Base-by-base conservation (phyloP, 148 eudicot genomes). In the Nepenthes mirabilis region DNA sequence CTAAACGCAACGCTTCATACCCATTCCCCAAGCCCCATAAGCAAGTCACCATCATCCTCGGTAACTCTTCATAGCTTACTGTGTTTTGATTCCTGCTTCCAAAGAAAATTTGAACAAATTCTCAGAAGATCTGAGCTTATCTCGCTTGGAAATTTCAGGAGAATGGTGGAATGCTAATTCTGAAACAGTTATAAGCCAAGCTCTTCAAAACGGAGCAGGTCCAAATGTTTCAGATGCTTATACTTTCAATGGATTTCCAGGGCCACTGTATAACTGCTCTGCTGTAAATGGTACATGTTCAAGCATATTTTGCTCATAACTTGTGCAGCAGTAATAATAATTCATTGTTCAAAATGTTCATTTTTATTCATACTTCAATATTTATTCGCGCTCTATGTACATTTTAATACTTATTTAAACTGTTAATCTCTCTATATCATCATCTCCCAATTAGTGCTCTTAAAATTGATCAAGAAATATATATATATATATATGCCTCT, bases 201-300 rank as follows among this genome's bases (percentile, higher is more conserved):
- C 85, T 4, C 10, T 63, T 33, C 75, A 75, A 65, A 78, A 77
- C 0, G 85, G 85, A 43, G 77, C 75, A 9, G 78, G 80, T 12
- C 86, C 86, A 2, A 78, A 78, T 64, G 78, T 75, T 12, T 78
- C 82, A 0, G 86, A 81, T 65, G 86, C 82, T 32, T 81, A 72
- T 63, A 81, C 85, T 6, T 69, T 81, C 55, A 77, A 78, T 37
- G 82, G 85, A 23, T 74, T 78, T 11, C 82, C 85, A 8, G 85
- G 85, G n/a, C 85, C 75, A 23, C 63, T 80, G n/a, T 80, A 81
- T 55, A 78, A 72, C 52, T 81, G 82, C 36, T 81, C 82, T n/a
- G 59, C 74, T 40, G 68, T 71, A 74, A 80, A 78, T 58, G 56
- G 3, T n/a, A 23, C 23, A 23, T 23, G 23, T 23, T 23, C 23